A percentile compares a stretch with the other conserved stretches of the same genome.
These are phyloP conservation scores for Tephrocybe rancida DNA, from an alignment of 768 basidiomycete genomes.

Conservation along the genomic window DNA sequence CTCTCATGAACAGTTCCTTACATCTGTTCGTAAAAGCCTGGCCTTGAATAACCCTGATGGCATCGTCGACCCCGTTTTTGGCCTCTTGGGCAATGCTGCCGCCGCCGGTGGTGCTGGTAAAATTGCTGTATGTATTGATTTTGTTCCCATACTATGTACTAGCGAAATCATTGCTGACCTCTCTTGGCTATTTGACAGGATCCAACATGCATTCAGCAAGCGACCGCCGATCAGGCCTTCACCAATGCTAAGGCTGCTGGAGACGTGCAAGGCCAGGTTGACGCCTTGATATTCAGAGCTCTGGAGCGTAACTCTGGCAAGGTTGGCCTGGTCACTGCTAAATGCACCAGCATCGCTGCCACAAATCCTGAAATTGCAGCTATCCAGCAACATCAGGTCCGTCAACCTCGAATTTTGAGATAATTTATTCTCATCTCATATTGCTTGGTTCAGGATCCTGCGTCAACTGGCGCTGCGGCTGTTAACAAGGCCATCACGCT, in stretches of 20 bases:
- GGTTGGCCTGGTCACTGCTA: slow-evolving; percentile 46
- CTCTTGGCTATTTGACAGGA: slow-evolving; percentile 33
- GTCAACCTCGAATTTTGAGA: too few relatives aligned
- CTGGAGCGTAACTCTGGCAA: slow-evolving; percentile 66
- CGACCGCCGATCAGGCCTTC: slow-evolving; percentile 69
- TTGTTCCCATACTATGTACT: neutral
- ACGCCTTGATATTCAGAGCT: slow-evolving; percentile 63
- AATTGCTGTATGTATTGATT: slow-evolving; percentile 42
- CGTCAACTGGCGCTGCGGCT: slow-evolving; percentile 55
- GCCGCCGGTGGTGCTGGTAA: slow-evolving; percentile 55
- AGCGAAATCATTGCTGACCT: neutral
- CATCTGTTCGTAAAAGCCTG: slow-evolving; percentile 49
- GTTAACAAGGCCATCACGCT: slow-evolving; percentile 67
- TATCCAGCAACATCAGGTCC: slow-evolving; percentile 59
- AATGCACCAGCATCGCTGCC: slow-evolving; percentile 58
- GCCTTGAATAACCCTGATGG: slow-evolving; percentile 57
- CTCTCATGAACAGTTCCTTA: slow-evolving; percentile 62
- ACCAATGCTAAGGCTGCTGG: slow-evolving; percentile 69
- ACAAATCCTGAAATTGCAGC: slow-evolving; percentile 69
- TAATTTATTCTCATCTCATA: neutral
- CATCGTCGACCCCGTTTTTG: slow-evolving; percentile 66
- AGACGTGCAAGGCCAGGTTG: slow-evolving; percentile 56
- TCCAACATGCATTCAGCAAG: slow-evolving; percentile 65
- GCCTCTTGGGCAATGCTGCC: slow-evolving; percentile 66
- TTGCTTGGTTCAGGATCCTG: slow-evolving; percentile 51